Base-by-base conservation (phyloP, 202 grass and related monocot genomes). In the Bolboschoenoplectus hybrid region DNA sequence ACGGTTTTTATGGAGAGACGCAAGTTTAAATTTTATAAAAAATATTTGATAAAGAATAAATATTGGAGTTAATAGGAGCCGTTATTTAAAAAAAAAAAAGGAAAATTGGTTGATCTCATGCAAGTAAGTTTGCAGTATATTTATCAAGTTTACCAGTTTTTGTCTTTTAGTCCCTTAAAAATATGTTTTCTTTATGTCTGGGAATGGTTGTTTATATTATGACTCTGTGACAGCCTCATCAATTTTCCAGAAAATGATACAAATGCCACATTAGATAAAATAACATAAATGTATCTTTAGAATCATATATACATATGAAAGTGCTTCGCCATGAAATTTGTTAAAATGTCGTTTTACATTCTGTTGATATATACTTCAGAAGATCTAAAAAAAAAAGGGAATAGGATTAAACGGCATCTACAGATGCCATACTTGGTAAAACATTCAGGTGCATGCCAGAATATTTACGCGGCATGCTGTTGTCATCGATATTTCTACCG, bases 401-500 rank as follows among this genome's bases (percentile, higher is more conserved):
- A 75, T 34, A 13, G 12, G 51, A 52, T 34, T 75, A 50, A 17
- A 13, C 35, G 19, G 46, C 73, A 77, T 77, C 5, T 55, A 53
- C 74, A 55, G 4, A 53, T 77, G 32, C 56, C 49, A 71, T 71
- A 78, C 35, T n/a, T 58, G 6, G 13, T 26, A 26, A 26, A 26
- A 26, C 74, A 58, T 41, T 60, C 36, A 79, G 32, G 35, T 41
- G 26, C 26, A 26, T 26, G 75, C 52, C 49, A 60, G 36, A 58
- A 43, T 79, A 79, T 60, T n/a, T 79, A n/a, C 52, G 3, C 35
- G 14, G 34, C 52, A 43, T 60, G 32, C 74, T 60, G 1, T 20
- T 80, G 5, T 60, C 75, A 80, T 60, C 66, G 14, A 20, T 3
- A 17, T 73, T 75, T 75, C 47, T 75, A 35, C 40, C 19, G 53